A percentile compares a stretch with the other conserved stretches of the same genome.
phyloP scores from a whole-genome alignment of 306 rosid genomes.

The Leucaena leucocephala region DNA sequence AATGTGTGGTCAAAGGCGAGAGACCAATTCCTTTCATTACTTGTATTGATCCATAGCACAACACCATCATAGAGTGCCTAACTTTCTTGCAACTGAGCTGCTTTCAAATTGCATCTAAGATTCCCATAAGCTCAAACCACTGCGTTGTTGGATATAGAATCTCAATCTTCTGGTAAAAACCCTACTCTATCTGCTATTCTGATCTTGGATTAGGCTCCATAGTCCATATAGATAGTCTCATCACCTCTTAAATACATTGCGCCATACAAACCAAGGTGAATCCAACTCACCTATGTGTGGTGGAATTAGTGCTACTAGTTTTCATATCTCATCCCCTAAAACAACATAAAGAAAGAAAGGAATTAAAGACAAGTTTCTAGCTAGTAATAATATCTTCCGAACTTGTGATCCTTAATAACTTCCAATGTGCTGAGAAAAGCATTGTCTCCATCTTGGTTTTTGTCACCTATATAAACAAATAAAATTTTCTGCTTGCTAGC shows the following conservation, averaged over 20 bases:
- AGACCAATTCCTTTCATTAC: neutral
- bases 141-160: neutral
- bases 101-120: neutral
- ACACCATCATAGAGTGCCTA: neutral
- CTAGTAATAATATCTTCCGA: no score
- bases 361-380: no score
- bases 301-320: neutral
- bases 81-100: neutral
- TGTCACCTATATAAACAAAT: no score
- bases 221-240: neutral
- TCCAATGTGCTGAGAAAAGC: no score
- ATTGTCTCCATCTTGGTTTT: no score
- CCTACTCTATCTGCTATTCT: neutral
- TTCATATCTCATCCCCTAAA: neutral
- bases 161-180: neutral
- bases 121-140: neutral
- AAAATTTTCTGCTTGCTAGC: no score
- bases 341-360: no score
- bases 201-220: neutral
- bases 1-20: neutral
- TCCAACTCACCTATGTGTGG: neutral
- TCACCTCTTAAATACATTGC: neutral
- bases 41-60: neutral
- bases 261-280: neutral
- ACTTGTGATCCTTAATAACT: no score